These are phyloP conservation scores for Anisodus acutangulus DNA, from an alignment of 257 asterid genomes.

Conservation along the genomic window DNA sequence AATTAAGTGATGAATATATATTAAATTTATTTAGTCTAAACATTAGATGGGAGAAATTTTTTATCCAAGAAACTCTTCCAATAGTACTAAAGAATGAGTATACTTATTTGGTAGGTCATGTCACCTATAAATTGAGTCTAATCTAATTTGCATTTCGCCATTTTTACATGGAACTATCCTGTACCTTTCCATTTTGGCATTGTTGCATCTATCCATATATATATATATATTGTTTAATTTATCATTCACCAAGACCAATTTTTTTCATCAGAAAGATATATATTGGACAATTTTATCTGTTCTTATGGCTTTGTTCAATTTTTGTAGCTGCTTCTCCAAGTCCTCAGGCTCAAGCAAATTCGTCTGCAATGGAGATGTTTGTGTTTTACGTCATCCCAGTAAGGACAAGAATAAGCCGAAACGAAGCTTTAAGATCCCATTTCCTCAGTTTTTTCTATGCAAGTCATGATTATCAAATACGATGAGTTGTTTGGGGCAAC, in stretches of 20 bases:
- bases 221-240: neutral
- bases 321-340: neutral
- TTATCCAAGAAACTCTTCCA: no score
- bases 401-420: constrained; percentile 1
- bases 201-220: neutral
- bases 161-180: neutral
- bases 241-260: neutral
- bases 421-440: neutral
- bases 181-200: neutral
- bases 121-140: constrained; percentile 10
- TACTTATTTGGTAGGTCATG: constrained; percentile 1
- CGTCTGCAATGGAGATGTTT: constrained; percentile 23
- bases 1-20: no score
- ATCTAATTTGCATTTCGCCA: neutral
- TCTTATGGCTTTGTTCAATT: constrained; percentile 10
- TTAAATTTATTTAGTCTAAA: neutral
- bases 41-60: no score
- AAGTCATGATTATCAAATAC: neutral
- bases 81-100: no score
- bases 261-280: neutral
- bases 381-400: neutral
- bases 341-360: constrained; percentile 1
- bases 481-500: neutral
- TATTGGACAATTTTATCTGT: neutral
- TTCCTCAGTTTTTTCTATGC: neutral